Percentiles rank a stretch among this genome's conserved stretches.
Evolutionary conservation across 768 basidiomycete genomes (phyloP).

Genomic region (Phlegmacium glaucopus): DNA sequence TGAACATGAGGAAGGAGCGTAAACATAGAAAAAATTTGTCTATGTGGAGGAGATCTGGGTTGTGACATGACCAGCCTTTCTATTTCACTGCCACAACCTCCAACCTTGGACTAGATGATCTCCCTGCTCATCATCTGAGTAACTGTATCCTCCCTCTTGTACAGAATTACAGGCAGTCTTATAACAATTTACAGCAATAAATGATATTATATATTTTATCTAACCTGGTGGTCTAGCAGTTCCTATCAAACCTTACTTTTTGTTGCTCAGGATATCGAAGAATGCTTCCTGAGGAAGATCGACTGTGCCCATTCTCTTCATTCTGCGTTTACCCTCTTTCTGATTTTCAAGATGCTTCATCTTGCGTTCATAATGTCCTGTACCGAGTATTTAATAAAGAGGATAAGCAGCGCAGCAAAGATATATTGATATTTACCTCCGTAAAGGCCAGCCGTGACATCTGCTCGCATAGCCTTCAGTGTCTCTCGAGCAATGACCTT

Average conservation of each 20-base stretch:
- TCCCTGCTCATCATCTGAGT: too few species aligned
- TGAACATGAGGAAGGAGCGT: too few species aligned
- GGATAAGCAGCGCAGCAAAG: background rate
- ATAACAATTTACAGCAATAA: too few species aligned
- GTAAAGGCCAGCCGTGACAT: slow-evolving; percentile 93
- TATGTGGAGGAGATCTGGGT: too few species aligned
- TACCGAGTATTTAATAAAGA: background rate
- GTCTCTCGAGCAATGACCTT: slow-evolving; percentile 90
- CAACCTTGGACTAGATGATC: too few species aligned
- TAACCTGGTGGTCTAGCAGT: slow-evolving; percentile 2
- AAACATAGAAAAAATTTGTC: too few species aligned
- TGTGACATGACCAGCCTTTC: too few species aligned
- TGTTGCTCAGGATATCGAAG: slow-evolving; percentile 80
- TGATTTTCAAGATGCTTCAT: slow-evolving; percentile 86
- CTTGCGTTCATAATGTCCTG: slow-evolving; percentile 84
- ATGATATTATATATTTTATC: slow-evolving; percentile 18
- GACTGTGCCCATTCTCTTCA: slow-evolving; percentile 87
- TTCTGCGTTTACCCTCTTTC: slow-evolving; percentile 86
- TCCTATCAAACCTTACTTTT: slow-evolving; percentile 26
- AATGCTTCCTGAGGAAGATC: slow-evolving; percentile 96
- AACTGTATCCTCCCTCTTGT: too few species aligned
- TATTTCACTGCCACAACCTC: too few species aligned
- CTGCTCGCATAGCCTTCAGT: slow-evolving; percentile 78
- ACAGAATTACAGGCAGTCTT: too few species aligned
- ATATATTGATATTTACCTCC: slow-evolving; percentile 46